Evolutionary conservation across 202 grass and related monocot genomes (phyloP), one percentile per base, ranked within the genome.

Genomic region (Schoenoplectus tabernaemontani): DNA sequence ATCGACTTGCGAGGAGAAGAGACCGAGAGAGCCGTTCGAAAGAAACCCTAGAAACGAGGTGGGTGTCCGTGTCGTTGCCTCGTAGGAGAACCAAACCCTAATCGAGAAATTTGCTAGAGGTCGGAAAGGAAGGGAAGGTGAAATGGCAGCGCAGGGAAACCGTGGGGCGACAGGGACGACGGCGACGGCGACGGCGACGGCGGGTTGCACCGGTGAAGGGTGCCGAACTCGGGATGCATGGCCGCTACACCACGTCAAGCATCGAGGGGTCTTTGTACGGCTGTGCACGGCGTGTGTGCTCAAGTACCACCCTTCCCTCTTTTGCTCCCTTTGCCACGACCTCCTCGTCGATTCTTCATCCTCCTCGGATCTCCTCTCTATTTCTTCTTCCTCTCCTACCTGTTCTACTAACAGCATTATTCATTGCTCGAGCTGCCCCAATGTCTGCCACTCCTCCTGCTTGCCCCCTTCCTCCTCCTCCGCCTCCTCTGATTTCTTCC

Each of bases 241-340:
- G 96, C 92, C 90, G 1, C 96, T 98, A n/a, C 90, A 95, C 89
- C 83, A 98, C 76, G 79, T 95, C 59, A 88, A 86, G 54, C 90
- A 98, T 81, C 78, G 89, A 10, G 88, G 86, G 56, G 91, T 91
- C 41, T 98, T 85, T 81, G 88, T 88, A 65, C 90, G 79, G 17
- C 85, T 98, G 51, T 98, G 96, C 88, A 95, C 96, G 75, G 81
- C 85, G 28, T 98, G 91, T 65, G 90, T 98, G 50, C 86, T 98
- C 78, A 89, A 87, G 57, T 95, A 98, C 88, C 78, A 86, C 75
- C 88, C 86, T 2, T 47, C 83, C 43, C 38, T 73, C 78, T 92
- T 95, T 81, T 95, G 89, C 88, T 84, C 88, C 9, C 59, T 87
- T 64, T 98, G 91, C 83, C 84, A 92, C 66, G 83, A 81, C 71